Evolutionary conservation across 2,329 filamentous ascomycete genomes (phyloP).

Genomic region (Colletotrichum musae): DNA sequence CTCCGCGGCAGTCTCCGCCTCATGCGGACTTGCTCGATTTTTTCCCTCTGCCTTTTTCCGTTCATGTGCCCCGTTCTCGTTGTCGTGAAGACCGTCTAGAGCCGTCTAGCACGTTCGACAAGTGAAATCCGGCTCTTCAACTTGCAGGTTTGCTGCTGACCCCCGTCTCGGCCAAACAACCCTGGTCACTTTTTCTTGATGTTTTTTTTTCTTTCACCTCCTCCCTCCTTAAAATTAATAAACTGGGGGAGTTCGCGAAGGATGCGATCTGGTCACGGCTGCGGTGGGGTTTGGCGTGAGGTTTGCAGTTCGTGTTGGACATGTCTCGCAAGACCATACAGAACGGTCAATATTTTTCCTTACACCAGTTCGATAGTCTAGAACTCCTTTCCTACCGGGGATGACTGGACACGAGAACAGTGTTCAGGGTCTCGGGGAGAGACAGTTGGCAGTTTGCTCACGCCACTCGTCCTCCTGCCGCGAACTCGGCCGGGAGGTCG

Average conservation of each 20-base stretch:
- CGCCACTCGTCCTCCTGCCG: too few relatives aligned
- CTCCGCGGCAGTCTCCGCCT: conserved; percentile 25
- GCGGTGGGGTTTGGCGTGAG: conserved; percentile 23
- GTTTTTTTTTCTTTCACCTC: neutral
- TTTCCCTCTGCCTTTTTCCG: neutral
- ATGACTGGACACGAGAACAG: too few relatives aligned
- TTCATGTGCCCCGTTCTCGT: too few relatives aligned
- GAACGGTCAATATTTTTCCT: neutral
- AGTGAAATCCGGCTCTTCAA: neutral
- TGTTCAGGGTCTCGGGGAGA: too few relatives aligned
- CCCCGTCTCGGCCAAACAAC: neutral
- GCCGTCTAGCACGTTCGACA: neutral
- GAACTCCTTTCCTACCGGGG: too few relatives aligned
- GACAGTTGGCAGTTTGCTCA: too few relatives aligned
- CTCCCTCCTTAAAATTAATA: neutral
- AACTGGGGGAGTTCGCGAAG: neutral
- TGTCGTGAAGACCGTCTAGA: neutral
- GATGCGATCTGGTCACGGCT: conserved; percentile 33
- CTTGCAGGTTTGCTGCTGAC: too few relatives aligned
- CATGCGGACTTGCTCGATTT: neutral
- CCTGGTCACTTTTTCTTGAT: too few relatives aligned
- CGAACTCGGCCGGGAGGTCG: too few relatives aligned
- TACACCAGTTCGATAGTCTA: too few relatives aligned
- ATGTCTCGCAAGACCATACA: conserved; percentile 15
- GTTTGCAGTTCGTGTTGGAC: conserved; percentile 24